Evolutionary conservation across 768 basidiomycete species (phyloP).

Genomic region (Rhizopogon sp.): DNA sequence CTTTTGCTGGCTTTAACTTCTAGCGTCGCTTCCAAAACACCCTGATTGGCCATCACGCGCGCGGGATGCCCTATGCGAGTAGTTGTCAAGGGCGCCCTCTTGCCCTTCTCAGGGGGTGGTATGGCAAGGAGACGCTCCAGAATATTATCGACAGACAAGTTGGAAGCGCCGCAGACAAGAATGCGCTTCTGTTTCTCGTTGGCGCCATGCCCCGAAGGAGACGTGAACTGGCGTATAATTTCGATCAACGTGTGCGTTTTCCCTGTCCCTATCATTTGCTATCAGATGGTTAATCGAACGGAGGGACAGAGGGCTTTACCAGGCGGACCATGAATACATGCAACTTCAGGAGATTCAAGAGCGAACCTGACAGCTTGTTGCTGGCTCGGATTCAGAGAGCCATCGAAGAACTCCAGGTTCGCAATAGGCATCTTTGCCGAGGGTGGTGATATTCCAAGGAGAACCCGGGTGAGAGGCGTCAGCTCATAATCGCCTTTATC

Average conservation of each 20-base stretch:
- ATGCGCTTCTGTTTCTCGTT: conserved; percentile 56
- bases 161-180: conserved; percentile 90
- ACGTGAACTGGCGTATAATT: conserved; percentile 79
- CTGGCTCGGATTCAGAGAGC: conserved; percentile 77
- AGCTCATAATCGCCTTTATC: conserved; percentile 40
- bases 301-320: conserved; percentile 38
- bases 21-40: conserved; percentile 61
- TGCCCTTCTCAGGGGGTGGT: conserved; percentile 43
- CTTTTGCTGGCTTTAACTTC: conserved; percentile 70
- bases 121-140: conserved; percentile 76
- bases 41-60: conserved; percentile 72
- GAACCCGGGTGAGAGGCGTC: conserved; percentile 55
- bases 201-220: conserved; percentile 25
- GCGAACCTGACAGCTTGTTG: conserved; percentile 79
- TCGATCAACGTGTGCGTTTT: conserved; percentile 97
- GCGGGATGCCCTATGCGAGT: conserved; percentile 97
- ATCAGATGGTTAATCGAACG: not conserved
- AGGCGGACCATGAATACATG: conserved; percentile 97
- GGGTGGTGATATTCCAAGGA: conserved; percentile 60
- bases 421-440: conserved; percentile 33
- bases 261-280: conserved; percentile 60
- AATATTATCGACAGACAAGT: conserved; percentile 94
- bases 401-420: conserved; percentile 65
- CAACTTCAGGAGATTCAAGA: conserved; percentile 75
- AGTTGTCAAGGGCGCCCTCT: conserved; percentile 43